Conservation (phyloP, 768 basidiomycete species). For the Serendipita sp. region DNA sequence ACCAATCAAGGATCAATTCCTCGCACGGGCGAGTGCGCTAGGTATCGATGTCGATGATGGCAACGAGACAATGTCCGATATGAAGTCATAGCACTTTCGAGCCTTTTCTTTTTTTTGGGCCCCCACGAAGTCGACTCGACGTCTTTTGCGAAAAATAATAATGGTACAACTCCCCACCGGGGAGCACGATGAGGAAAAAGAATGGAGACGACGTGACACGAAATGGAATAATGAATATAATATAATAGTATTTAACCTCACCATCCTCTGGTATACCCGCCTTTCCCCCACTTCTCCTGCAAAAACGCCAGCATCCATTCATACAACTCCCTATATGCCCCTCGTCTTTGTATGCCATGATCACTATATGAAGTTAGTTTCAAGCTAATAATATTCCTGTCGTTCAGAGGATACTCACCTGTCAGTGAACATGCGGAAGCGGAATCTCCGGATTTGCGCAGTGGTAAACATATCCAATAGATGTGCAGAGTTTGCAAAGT, state of each 20-base stretch:
- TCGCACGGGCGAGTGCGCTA: slow-evolving; percentile 33
- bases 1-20: slow-evolving; percentile 33
- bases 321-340: slow-evolving; percentile 70
- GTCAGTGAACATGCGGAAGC: slow-evolving; percentile 95
- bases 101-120: background rate
- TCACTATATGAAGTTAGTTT: slow-evolving; percentile 34
- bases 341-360: slow-evolving; percentile 56
- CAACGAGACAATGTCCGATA: background rate
- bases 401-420: slow-evolving; percentile 33
- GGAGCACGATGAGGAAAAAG: no score
- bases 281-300: slow-evolving; percentile 86
- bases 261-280: slow-evolving; percentile 22
- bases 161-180: background rate
- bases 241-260: background rate
- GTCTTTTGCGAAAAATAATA: background rate
- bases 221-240: background rate
- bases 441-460: slow-evolving; percentile 42
- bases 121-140: background rate
- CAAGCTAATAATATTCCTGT: slow-evolving; percentile 8
- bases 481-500: slow-evolving; percentile 81
- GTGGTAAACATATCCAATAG: slow-evolving; percentile 85
- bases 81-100: background rate
- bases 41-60: slow-evolving; percentile 19
- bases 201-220: no score
- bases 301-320: slow-evolving; percentile 77